Base-by-base conservation (phyloP, 2,329 filamentous ascomycete genomes). In the Sporothrix protearum region DNA sequence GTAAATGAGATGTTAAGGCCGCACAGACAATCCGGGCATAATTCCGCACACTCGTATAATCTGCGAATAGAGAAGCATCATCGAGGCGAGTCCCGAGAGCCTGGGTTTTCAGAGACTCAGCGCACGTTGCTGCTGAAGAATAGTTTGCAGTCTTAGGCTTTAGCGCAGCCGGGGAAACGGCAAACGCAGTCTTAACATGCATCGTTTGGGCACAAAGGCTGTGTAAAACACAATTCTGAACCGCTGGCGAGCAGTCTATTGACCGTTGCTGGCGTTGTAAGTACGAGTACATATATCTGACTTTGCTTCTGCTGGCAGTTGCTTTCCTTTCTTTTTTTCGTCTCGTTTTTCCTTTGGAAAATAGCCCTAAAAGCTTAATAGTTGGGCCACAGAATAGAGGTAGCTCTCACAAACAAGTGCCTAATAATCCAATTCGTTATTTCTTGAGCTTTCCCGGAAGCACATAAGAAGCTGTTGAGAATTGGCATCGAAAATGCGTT, bases 41-140 rank as follows among this genome's bases (percentile, higher is more conserved):
- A 33, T 61, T 61, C 55, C 33, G 55, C 55, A 4, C 55, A 39
- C 51, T 61, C 55, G 59, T 42, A 45, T 64, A n/a, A 64, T 66
- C 63, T 66, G 42, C 22, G 49, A 49, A 49, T 66, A 49, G 39
- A 47, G 25, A 25, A 2, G 10, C 14, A 33, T 30, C 42, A 66
- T 47, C 22, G 25, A 53, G 22, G 2, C 6, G 33, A 64, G 25
- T n/a, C 39, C 61, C 42, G 61, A 30, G 22, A 47, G 49, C 61
- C 12, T 47, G 61, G 10, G 8, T 45, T 49, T 47, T 7, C 39
- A 47, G 25, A 47, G 19, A 47, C 42, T 16, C 42, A 47, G 3
- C 14, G 14, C 42, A 14, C 42, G 42, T n/a, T 16, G 7, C 59
- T 61, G 61, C 39, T 47, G 14, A n/a, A 47, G 22, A 64, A 30